Percentiles rank a stretch among this genome's conserved stretches.
Evolutionary conservation across 2,329 filamentous ascomycete genomes (phyloP).

Genomic region (Pseudocercospora ulei): DNA sequence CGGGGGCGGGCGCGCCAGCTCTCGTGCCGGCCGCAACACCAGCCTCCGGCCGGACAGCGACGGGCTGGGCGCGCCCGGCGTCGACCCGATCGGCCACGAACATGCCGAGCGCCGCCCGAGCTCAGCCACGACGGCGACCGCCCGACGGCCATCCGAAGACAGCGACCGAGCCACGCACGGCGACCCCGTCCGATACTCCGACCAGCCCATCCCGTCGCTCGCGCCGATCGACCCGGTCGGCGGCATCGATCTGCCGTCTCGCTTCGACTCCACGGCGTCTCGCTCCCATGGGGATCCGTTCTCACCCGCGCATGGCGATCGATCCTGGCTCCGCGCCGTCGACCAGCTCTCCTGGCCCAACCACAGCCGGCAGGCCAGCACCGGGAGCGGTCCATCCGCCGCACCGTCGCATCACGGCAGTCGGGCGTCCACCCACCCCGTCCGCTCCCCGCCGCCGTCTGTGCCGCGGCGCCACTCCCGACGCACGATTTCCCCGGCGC

Average conservation of each 20-base stretch:
- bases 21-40: constrained; percentile 9
- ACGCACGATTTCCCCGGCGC: constrained; percentile 23
- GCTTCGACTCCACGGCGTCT: constrained; percentile 26
- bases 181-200: constrained; percentile 14
- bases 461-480: constrained; percentile 26
- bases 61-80: constrained; percentile 19
- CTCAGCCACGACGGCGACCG: constrained; percentile 10
- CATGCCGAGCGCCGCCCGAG: constrained; percentile 20
- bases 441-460: constrained; percentile 16
- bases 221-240: constrained; percentile 29
- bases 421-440: constrained; percentile 1
- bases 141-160: constrained; percentile 3
- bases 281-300: constrained; percentile 9
- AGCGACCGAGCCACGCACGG: background rate
- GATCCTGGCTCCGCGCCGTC: constrained; percentile 28
- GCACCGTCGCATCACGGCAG: constrained; percentile 2
- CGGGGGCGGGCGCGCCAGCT: constrained; percentile 12
- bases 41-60: constrained; percentile 20
- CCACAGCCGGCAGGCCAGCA: constrained; percentile 11
- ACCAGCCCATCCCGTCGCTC: constrained; percentile 25
- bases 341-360: constrained; percentile 28
- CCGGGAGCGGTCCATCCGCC: constrained; percentile 5
- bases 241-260: constrained; percentile 29
- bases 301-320: constrained; percentile 8
- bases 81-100: constrained; percentile 21